A percentile compares a stretch with the other conserved stretches of the same genome.
Evolutionary conservation across 306 rosid genomes (phyloP).

Genomic region (Rosa lucieae): DNA sequence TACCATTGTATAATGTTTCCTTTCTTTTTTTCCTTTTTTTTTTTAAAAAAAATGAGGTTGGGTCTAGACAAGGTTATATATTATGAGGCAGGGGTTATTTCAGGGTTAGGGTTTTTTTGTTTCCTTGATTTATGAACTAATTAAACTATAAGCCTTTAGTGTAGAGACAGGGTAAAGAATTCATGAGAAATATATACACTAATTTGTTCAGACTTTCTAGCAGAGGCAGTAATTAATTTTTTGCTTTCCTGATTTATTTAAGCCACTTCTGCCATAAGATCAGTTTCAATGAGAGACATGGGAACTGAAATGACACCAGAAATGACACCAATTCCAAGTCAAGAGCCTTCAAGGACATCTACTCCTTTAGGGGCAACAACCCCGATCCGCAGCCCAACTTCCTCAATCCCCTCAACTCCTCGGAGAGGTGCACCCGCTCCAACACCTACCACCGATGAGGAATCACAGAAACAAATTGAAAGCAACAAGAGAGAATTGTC

Average conservation of each 20-base stretch:
- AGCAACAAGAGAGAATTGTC: slow-evolving; percentile 50
- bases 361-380: slow-evolving; percentile 84
- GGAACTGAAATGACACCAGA: slow-evolving; percentile 99
- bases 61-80: not conserved
- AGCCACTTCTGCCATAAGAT: slow-evolving; percentile 70
- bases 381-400: slow-evolving; percentile 76
- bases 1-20: not conserved
- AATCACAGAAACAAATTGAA: slow-evolving; percentile 34
- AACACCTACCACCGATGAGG: slow-evolving; percentile 46
- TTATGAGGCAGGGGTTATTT: not conserved
- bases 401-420: slow-evolving; percentile 89
- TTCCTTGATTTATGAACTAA: not conserved
- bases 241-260: slow-evolving; percentile 22
- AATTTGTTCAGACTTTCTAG: not conserved
- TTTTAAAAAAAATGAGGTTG: not conserved
- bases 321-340: slow-evolving; percentile 93
- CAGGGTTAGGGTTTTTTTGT: not conserved
- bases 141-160: not conserved
- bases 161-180: not conserved
- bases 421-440: slow-evolving; percentile 72
- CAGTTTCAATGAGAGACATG: slow-evolving; percentile 98
- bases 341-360: slow-evolving; percentile 89
- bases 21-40: not conserved
- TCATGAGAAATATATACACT: not conserved
- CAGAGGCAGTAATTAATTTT: not conserved